Evolutionary conservation across 2,329 filamentous ascomycete genomes (phyloP).

Genomic region (Claviceps monticola): DNA sequence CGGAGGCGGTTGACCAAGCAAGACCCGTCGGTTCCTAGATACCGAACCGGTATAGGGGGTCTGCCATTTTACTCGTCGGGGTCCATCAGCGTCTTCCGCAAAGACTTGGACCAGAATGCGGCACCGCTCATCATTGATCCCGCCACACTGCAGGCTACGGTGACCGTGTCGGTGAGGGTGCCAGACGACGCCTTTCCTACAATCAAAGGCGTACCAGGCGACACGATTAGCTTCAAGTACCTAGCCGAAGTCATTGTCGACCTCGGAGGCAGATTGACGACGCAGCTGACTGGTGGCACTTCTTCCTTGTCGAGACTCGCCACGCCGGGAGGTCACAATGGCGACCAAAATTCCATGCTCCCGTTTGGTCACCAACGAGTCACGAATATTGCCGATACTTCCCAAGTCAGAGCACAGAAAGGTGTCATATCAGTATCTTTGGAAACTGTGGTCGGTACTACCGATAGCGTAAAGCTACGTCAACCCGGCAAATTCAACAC

Average conservation of each 20-base stretch:
- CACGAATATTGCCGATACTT: conserved; percentile 72
- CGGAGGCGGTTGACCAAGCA: conserved; percentile 61
- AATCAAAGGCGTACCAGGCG: conserved; percentile 75
- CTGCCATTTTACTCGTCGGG: conserved; percentile 75
- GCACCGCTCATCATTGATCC: conserved; percentile 83
- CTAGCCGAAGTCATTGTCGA: conserved; percentile 88
- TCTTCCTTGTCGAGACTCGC: conserved; percentile 33
- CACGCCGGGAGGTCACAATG: conserved; percentile 14
- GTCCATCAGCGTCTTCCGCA: conserved; percentile 85
- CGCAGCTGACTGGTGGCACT: conserved; percentile 50
- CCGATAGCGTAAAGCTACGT: conserved; percentile 46
- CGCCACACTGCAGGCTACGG: conserved; percentile 57
- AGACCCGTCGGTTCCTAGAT: conserved; percentile 68
- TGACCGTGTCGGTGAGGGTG: conserved; percentile 72
- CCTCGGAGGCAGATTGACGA: conserved; percentile 70
- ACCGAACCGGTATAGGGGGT: conserved; percentile 72
- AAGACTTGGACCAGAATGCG: conserved; percentile 82
- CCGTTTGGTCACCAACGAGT: conserved; percentile 18
- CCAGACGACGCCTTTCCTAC: conserved; percentile 88
- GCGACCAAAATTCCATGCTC: conserved; percentile 14
- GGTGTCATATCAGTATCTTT: conserved; percentile 80
- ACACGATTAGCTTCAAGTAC: conserved; percentile 92
- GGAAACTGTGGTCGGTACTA: conserved; percentile 76
- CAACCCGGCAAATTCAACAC: conserved; percentile 13
- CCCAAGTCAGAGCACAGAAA: conserved; percentile 74